Conservation (phyloP, 768 basidiomycete species). For the Mycena rosella region DNA sequence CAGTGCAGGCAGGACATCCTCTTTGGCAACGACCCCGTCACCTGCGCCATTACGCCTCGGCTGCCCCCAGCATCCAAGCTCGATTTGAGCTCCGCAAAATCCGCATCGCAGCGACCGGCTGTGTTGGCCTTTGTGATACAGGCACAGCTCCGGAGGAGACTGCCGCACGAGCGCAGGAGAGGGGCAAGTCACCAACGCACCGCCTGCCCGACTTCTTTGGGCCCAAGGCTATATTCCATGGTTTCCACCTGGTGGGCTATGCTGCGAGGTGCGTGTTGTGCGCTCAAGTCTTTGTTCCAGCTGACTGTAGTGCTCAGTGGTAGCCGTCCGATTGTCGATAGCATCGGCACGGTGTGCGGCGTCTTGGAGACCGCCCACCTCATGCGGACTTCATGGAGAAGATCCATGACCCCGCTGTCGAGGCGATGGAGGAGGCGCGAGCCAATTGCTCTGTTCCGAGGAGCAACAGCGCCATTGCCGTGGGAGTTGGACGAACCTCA, state of each 20-base stretch:
- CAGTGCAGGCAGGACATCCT: too few species aligned
- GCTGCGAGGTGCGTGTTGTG: too few species aligned
- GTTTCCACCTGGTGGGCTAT: too few species aligned
- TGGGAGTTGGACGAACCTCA: not conserved
- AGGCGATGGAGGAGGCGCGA: too few species aligned
- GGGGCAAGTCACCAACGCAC: too few species aligned
- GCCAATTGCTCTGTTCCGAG: too few species aligned
- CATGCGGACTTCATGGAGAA: not conserved
- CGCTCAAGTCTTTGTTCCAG: too few species aligned
- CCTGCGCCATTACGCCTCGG: not conserved
- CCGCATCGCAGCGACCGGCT: not conserved
- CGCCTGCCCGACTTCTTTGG: too few species aligned
- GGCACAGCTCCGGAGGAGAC: not conserved
- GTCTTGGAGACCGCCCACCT: not conserved
- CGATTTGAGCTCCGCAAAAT: not conserved
- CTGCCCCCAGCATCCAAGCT: not conserved
- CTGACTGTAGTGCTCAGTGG: too few species aligned
- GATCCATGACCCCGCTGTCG: not conserved
- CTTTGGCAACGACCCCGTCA: not conserved
- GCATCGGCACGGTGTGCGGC: not conserved
- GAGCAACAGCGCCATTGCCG: too few species aligned
- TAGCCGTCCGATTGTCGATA: too few species aligned
- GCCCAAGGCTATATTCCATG: too few species aligned
- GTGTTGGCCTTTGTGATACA: not conserved
- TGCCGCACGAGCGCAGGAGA: not conserved